Evolutionary conservation across 768 basidiomycete species (phyloP), one percentile per base, ranked within the genome.

Genomic region (Arthromyces matolae): DNA sequence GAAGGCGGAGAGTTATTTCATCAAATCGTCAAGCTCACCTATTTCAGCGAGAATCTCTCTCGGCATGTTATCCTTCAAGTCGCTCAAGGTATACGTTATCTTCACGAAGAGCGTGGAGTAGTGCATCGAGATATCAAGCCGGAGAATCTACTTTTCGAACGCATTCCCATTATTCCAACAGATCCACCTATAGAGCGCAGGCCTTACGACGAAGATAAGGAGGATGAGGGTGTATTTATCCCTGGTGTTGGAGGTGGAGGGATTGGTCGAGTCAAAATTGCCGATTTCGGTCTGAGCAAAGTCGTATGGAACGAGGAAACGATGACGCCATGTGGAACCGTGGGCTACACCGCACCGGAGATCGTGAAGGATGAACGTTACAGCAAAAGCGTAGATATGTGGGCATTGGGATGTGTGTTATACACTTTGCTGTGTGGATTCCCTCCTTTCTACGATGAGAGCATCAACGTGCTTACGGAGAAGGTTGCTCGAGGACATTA

Each of bases 51-150:
- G 69, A 90, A 88, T 48, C 84, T 99, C n/a, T 80, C 96, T 4
- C 85, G 94, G 9, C 96, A 98, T 63, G 94, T 98, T 59, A 97
- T 99, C 57, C 72, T 96, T 0, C 96, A 99, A 69, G 93, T 96
- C 20, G 92, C 91, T 0, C 79, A 91, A 13, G 96, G 90, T 16
- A 97, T 99, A 38, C 82, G 89, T 20, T 91, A 98, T 67, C 78
- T 99, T 7, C 96, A 99, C 64, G 94, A 98, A 65, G 96, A 97
- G 64, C 85, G 92, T 16, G 96, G 96, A 8, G 93, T 99, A 24
- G 94, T 98, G 2, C 96, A 99, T 65, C 90, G 96, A 28, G 96
- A 99, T 62, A 99, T 99, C 74, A 99, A 99, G 63, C 96, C 96
- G 1, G 96, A 98, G 62, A 99, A 98, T 63, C 73, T 99, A 13